A percentile compares a stretch with the other conserved stretches of the same genome.
These are phyloP conservation scores for Deinandra increscens DNA, from an alignment of 129 eudicot genomes.

Conservation along the genomic window DNA sequence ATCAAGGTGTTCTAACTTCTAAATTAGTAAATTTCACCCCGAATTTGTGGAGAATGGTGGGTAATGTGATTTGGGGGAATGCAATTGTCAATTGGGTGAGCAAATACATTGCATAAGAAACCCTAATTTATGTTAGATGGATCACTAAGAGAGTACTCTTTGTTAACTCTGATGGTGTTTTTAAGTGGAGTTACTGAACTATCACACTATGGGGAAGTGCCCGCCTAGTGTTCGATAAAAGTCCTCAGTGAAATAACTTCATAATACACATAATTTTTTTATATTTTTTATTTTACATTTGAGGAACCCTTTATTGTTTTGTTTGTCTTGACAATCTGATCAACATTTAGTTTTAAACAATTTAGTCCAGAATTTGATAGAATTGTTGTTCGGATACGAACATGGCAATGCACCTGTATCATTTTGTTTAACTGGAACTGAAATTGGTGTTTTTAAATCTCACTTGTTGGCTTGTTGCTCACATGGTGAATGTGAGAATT, in stretches of 20 bases:
- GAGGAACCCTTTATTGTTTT: neutral
- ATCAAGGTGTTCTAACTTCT: neutral
- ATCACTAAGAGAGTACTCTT: neutral
- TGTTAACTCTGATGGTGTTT: conserved; percentile 2
- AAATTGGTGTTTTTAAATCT: neutral
- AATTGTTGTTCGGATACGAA: neutral
- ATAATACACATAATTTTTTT: neutral
- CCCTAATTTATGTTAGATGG: neutral
- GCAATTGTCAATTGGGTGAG: neutral
- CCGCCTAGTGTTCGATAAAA: conserved; percentile 19
- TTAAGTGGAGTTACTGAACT: neutral
- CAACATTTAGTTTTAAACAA: neutral
- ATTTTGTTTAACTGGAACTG: neutral
- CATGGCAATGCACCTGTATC: neutral
- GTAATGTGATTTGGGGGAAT: conserved; percentile 24
- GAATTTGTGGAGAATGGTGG: conserved; percentile 8
- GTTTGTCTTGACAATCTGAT: neutral
- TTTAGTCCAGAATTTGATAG: neutral
- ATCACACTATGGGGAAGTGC: conserved; percentile 3
- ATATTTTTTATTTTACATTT: conserved; percentile 3
- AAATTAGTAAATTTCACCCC: conserved; percentile 4
- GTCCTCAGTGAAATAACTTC: conserved; percentile 19
- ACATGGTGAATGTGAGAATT: neutral
- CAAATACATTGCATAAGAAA: conserved; percentile 10
- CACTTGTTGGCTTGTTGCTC: neutral